Conservation (phyloP, 1,284 basidiomycete species). For the Mycena citricolor region DNA sequence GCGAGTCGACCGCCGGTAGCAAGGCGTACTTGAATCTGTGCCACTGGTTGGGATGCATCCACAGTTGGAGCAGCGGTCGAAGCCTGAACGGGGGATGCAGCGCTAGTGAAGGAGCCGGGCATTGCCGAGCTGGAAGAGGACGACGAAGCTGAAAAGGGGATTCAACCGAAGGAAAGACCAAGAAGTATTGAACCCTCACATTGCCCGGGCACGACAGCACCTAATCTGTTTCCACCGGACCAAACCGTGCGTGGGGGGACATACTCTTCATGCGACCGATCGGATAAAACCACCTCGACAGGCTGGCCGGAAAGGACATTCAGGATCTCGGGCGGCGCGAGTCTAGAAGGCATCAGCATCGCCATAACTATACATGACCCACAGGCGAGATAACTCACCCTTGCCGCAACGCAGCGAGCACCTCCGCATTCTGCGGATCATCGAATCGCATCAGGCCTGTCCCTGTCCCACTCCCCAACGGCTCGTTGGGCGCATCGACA, state of each 20-base stretch:
- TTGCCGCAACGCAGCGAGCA: conserved; percentile 79
- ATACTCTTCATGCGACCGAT: conserved; percentile 78
- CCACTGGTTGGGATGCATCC: conserved; percentile 79
- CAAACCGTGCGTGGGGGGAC: conserved; percentile 57
- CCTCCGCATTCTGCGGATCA: conserved; percentile 71
- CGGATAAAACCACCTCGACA: conserved; percentile 81
- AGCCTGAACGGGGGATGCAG: conserved; percentile 23
- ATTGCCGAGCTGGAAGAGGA: neutral
- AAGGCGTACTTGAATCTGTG: conserved; percentile 86
- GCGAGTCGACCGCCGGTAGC: conserved; percentile 91
- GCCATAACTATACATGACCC: conserved; percentile 5
- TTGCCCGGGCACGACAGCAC: conserved; percentile 59
- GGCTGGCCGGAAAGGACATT: conserved; percentile 80
- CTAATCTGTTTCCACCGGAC: conserved; percentile 84
- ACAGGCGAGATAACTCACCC: conserved; percentile 53
- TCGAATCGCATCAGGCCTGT: conserved; percentile 87
- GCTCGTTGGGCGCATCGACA: conserved; percentile 78
- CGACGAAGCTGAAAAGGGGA: conserved; percentile 22
- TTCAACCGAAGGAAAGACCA: too few relatives aligned
- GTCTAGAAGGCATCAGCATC: conserved; percentile 43
- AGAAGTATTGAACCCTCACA: too few relatives aligned
- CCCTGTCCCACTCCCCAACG: too few relatives aligned
- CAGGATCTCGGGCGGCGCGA: conserved; percentile 77
- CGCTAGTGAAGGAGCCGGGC: too few relatives aligned
- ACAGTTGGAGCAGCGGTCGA: conserved; percentile 59